These are phyloP conservation scores for Herpotrichia juniperi DNA, from an alignment of 2,329 filamentous ascomycete genomes.

Conservation along the genomic window DNA sequence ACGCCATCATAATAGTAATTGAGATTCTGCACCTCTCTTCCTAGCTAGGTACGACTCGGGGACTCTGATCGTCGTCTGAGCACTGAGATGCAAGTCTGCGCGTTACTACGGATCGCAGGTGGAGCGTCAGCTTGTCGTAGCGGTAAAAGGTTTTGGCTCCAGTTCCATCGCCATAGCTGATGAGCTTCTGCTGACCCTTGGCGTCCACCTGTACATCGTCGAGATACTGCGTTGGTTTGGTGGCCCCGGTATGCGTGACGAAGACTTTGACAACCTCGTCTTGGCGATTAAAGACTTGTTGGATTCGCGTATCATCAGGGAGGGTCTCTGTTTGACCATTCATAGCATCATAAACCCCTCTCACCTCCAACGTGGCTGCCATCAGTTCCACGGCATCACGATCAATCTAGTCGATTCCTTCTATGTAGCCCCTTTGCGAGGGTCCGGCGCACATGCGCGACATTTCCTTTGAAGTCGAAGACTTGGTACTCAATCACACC, in stretches of 20 bases:
- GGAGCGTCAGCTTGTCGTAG: background rate
- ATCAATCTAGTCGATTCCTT: too few relatives aligned
- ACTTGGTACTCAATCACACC: too few relatives aligned
- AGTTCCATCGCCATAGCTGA: conserved; percentile 4
- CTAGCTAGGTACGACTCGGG: background rate
- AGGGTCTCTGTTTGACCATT: background rate
- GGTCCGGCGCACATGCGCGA: too few relatives aligned
- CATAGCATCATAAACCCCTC: background rate
- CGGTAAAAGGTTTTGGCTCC: background rate
- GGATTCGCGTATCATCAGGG: background rate
- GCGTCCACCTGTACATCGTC: background rate
- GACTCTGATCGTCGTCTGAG: background rate
- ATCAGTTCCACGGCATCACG: too few relatives aligned
- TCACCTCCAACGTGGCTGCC: too few relatives aligned
- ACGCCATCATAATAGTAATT: too few relatives aligned
- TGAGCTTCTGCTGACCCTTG: conserved; percentile 4
- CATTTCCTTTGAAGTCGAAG: too few relatives aligned
- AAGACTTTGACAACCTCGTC: background rate
- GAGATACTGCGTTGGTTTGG: background rate
- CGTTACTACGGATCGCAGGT: background rate
- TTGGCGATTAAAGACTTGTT: background rate
- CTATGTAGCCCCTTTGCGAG: too few relatives aligned
- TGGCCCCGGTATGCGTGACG: background rate
- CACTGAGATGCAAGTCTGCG: background rate
- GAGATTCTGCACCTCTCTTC: too few relatives aligned